These are phyloP conservation scores for Apiospora arundinis DNA, from an alignment of 2,329 filamentous ascomycete genomes.

Conservation along the genomic window DNA sequence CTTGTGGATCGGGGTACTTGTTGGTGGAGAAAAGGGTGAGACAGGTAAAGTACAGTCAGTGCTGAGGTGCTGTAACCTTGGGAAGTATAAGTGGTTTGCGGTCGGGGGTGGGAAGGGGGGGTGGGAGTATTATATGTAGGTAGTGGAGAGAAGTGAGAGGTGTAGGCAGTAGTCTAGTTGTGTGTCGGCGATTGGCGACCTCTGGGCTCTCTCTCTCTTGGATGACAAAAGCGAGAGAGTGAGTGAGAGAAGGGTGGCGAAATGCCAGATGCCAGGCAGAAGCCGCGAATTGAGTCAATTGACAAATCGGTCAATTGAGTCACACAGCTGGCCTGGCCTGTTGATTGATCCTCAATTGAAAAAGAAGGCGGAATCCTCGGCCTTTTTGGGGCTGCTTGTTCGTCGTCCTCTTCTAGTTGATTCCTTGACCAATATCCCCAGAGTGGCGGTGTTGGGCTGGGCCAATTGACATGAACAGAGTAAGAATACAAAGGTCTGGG, in stretches of 20 bases:
- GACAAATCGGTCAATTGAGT: constrained; percentile 17
- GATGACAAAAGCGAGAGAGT: neutral
- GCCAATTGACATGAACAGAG: neutral
- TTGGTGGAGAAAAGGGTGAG: constrained; percentile 15
- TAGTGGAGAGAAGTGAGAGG: too few species aligned
- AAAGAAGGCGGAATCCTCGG: constrained; percentile 15
- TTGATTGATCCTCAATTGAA: constrained; percentile 8
- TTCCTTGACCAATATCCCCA: neutral
- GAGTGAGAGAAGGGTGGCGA: neutral
- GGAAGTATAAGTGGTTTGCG: constrained; percentile 11
- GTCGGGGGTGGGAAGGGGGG: neutral
- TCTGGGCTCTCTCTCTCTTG: too few species aligned
- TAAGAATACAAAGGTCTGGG: neutral
- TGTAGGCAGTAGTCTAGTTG: neutral
- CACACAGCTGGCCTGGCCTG: neutral
- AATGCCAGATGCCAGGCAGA: neutral
- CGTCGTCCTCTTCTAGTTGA: constrained; percentile 6
- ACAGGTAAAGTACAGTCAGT: constrained; percentile 12
- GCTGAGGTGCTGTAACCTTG: neutral
- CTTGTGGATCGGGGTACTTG: neutral
- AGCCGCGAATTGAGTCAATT: constrained; percentile 13
- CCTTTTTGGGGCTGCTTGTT: neutral
- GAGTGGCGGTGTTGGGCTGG: constrained; percentile 1
- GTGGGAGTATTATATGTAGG: constrained; percentile 9
- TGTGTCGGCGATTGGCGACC: too few species aligned